Conservation (phyloP, 208 protist genomes). For the Porcisia hertigi region DNA sequence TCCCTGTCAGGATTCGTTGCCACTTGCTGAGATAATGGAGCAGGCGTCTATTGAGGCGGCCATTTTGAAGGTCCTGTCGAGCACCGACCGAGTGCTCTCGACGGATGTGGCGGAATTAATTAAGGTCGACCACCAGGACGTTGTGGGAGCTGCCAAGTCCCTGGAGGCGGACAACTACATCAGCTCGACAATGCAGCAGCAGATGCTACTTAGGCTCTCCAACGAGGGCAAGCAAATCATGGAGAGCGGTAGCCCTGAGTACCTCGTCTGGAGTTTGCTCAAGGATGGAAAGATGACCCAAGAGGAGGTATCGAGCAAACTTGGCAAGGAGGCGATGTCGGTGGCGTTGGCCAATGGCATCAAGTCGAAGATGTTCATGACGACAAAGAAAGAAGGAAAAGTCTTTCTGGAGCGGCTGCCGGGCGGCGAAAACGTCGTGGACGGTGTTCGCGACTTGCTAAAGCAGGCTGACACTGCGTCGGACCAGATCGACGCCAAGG, state of each 20-base stretch:
- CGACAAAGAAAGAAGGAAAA: conserved; percentile 79
- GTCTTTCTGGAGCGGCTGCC: conserved; percentile 50
- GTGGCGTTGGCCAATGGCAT: conserved; percentile 93
- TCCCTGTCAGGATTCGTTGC: neutral
- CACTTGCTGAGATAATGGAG: conserved; percentile 23
- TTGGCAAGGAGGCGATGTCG: conserved; percentile 63
- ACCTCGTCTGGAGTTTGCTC: conserved; percentile 64
- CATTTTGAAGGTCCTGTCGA: conserved; percentile 52
- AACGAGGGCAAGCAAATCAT: conserved; percentile 81
- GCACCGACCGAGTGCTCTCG: conserved; percentile 44
- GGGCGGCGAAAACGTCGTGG: conserved; percentile 30
- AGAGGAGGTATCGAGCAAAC: conserved; percentile 45
- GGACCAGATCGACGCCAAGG: conserved; percentile 50
- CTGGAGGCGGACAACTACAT: conserved; percentile 87
- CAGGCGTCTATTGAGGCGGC: conserved; percentile 32
- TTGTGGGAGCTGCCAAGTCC: conserved; percentile 92
- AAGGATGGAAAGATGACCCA: conserved; percentile 40
- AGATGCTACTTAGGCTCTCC: conserved; percentile 73
- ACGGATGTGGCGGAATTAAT: conserved; percentile 58
- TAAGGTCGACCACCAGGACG: conserved; percentile 77
- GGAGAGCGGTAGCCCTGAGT: conserved; percentile 91
- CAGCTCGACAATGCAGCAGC: conserved; percentile 49
- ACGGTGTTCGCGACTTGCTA: conserved; percentile 48
- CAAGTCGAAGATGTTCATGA: conserved; percentile 91
- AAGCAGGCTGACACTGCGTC: conserved; percentile 26